Evolutionary conservation across 345 rosid species (phyloP).

Genomic region (Abelmoschus esculentus): DNA sequence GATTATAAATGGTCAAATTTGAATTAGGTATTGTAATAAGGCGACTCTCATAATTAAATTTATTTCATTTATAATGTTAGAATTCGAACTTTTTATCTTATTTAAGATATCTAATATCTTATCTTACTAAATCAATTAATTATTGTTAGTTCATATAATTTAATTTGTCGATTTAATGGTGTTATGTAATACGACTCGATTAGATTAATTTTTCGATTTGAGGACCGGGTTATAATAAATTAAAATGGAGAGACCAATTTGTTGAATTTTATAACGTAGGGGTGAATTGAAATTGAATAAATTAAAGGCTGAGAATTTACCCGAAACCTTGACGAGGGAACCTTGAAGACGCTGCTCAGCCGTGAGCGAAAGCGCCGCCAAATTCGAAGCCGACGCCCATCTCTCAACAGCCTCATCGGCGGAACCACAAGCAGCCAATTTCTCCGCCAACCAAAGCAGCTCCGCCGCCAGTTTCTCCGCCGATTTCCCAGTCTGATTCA

Average conservation of each 20-base stretch:
- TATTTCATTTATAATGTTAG: too few species aligned
- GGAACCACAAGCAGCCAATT: constrained; percentile 55
- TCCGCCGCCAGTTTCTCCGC: constrained; percentile 83
- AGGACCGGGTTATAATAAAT: neutral
- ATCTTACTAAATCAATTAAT: too few species aligned
- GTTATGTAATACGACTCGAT: too few species aligned
- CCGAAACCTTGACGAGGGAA: constrained; percentile 59
- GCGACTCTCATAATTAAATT: too few species aligned
- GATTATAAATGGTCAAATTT: too few species aligned
- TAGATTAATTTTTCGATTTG: too few species aligned
- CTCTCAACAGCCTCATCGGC: constrained; percentile 64
- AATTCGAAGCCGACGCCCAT: constrained; percentile 81
- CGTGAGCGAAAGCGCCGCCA: constrained; percentile 58
- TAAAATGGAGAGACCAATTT: neutral
- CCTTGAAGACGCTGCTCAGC: constrained; percentile 72
- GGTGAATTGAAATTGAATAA: neutral
- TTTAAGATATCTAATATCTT: too few species aligned
- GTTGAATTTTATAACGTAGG: neutral
- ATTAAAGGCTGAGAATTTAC: constrained; percentile 22
- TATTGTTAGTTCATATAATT: too few species aligned
- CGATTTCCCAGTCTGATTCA: constrained; percentile 25
- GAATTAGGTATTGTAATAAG: too few species aligned
- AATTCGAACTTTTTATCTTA: too few species aligned
- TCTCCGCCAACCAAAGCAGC: constrained; percentile 72
- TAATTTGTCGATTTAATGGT: too few species aligned